Evolutionary conservation across 305 asterid species (phyloP).

Genomic region (Fraxinus floribunda): DNA sequence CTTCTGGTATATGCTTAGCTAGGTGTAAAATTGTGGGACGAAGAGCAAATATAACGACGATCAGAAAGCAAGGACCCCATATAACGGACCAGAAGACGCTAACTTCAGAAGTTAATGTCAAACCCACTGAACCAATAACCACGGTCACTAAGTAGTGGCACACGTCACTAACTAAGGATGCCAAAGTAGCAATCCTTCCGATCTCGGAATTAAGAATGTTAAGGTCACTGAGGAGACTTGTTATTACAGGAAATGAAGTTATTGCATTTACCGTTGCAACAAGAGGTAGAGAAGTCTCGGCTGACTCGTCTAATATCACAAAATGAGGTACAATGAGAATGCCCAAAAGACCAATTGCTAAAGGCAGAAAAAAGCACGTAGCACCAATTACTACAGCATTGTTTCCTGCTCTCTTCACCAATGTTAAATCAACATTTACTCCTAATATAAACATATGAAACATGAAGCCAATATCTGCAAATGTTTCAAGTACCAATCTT

Average conservation of each 20-base stretch:
- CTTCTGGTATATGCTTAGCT: conserved; percentile 39
- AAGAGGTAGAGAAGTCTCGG: conserved; percentile 27
- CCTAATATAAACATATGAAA: conserved; percentile 59
- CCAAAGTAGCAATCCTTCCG: conserved; percentile 55
- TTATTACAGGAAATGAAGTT: conserved; percentile 59
- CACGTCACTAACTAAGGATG: conserved; percentile 44
- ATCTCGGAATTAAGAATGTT: conserved; percentile 64
- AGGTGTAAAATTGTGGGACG: conserved; percentile 34
- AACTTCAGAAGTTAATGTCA: conserved; percentile 5
- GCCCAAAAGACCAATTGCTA: conserved; percentile 23
- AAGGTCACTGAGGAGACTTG: conserved; percentile 51
- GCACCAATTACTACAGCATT: conserved; percentile 44
- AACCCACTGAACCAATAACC: conserved; percentile 3
- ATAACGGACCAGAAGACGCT: neutral
- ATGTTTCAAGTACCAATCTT: conserved; percentile 41
- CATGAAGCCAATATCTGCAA: conserved; percentile 52
- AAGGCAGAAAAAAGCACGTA: conserved; percentile 37
- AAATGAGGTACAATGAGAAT: conserved; percentile 9
- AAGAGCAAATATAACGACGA: conserved; percentile 25
- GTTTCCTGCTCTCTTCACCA: conserved; percentile 31
- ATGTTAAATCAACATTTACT: conserved; percentile 40
- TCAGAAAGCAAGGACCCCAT: neutral
- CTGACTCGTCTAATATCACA: conserved; percentile 6
- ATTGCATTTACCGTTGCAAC: conserved; percentile 34
- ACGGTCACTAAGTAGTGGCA: conserved; percentile 32